A percentile compares a stretch with the other conserved stretches of the same genome.
Conservation (phyloP, 2,329 filamentous ascomycete genomes). For the Cordyceps militaris region DNA sequence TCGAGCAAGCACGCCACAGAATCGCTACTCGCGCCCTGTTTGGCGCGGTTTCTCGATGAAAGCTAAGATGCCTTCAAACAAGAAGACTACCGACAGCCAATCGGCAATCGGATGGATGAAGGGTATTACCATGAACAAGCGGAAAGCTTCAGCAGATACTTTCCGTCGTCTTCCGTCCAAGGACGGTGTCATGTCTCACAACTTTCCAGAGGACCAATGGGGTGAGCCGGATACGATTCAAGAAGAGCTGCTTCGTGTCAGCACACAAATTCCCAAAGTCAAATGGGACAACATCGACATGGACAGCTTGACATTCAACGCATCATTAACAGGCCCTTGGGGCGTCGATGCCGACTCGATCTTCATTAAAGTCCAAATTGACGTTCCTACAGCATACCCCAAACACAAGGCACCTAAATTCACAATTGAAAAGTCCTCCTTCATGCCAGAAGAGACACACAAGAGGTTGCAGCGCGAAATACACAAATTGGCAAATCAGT, state of each 20-base stretch:
- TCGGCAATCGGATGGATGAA: constrained; percentile 64
- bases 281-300: constrained; percentile 59
- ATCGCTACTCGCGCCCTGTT: constrained; percentile 28
- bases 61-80: constrained; percentile 38
- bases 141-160: constrained; percentile 36
- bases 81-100: constrained; percentile 39
- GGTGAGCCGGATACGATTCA: constrained; percentile 55
- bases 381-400: constrained; percentile 54
- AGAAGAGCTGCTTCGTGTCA: constrained; percentile 58
- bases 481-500: constrained; percentile 48
- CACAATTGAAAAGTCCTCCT: constrained; percentile 52
- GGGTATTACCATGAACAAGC: constrained; percentile 57
- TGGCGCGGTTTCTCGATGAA: constrained; percentile 56
- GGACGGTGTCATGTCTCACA: constrained; percentile 44
- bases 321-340: constrained; percentile 61
- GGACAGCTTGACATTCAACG: constrained; percentile 50
- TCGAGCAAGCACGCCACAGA: constrained; percentile 27
- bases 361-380: constrained; percentile 55
- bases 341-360: constrained; percentile 49
- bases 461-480: constrained; percentile 46
- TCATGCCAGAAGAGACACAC: constrained; percentile 52
- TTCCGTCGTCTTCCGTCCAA: constrained; percentile 42
- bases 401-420: constrained; percentile 52
- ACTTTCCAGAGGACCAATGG: constrained; percentile 50
- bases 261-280: constrained; percentile 55